phyloP scores from a whole-genome alignment of 2,329 filamentous ascomycete genomes.

The Cadophora sp. region DNA sequence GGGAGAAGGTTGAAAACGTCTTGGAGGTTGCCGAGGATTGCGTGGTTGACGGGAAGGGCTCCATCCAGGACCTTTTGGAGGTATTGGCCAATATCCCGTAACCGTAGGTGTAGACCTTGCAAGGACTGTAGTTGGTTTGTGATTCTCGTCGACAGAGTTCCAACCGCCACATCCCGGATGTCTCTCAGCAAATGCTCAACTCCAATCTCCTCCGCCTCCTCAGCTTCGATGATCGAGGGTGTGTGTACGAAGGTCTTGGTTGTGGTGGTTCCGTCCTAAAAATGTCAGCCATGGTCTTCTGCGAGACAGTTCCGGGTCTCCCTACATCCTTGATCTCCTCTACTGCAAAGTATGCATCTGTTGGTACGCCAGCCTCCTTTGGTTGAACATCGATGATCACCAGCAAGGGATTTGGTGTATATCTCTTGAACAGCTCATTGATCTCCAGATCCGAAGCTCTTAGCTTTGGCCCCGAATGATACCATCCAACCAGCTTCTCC shows the following conservation, averaged over 20 bases:
- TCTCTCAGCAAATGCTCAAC: conserved; percentile 97
- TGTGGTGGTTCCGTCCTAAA: conserved; percentile 93
- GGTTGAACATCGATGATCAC: conserved; percentile 99
- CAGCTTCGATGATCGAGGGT: conserved; percentile 96
- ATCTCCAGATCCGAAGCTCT: conserved; percentile 97
- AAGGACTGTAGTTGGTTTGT: conserved; percentile 97
- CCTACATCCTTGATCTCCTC: conserved; percentile 99
- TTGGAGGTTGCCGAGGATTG: conserved; percentile 97
- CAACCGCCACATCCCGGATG: conserved; percentile 96
- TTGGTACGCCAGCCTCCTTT: conserved; percentile 96
- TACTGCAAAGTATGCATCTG: conserved; percentile 98
- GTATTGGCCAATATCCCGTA: conserved; percentile 95
- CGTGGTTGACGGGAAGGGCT: conserved; percentile 94
- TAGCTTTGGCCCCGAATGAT: conserved; percentile 97
- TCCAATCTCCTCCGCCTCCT: conserved; percentile 98
- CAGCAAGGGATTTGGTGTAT: conserved; percentile 93
- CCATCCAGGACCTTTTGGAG: conserved; percentile 94
- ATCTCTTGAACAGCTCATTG: conserved; percentile 99
- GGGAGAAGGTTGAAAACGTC: conserved; percentile 98
- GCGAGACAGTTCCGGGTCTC: conserved; percentile 30
- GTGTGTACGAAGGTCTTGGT: conserved; percentile 98
- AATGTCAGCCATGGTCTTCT: conserved; percentile 15
- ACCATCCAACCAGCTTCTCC: conserved; percentile 99
- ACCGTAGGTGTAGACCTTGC: conserved; percentile 90
- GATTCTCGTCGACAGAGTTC: conserved; percentile 94